Evolutionary conservation across 2,329 filamentous ascomycete genomes (phyloP).

Genomic region (Cordyceps fumosorosea): DNA sequence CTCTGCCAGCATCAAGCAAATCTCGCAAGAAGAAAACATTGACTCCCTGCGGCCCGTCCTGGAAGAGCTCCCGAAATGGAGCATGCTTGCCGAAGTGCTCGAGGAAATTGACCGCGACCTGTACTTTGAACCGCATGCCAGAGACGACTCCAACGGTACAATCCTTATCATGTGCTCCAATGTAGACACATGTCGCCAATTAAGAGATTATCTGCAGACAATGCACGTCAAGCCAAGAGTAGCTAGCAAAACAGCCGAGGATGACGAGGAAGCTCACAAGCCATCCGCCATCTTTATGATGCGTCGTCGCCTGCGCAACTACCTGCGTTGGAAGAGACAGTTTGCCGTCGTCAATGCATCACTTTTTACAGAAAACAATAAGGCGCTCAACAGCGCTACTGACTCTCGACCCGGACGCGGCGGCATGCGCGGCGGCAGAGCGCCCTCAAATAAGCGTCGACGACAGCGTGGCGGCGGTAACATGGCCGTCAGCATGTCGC

Average conservation of each 20-base stretch:
- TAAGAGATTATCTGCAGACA: conserved; percentile 84
- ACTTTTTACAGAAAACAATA: conserved; percentile 74
- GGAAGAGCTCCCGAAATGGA: conserved; percentile 95
- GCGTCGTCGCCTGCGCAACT: conserved; percentile 77
- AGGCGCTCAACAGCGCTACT: conserved; percentile 60
- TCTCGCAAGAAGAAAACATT: conserved; percentile 39
- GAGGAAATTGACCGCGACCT: conserved; percentile 89
- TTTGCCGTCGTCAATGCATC: conserved; percentile 79
- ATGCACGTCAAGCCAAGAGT: conserved; percentile 67
- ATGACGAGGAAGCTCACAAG: conserved; percentile 44
- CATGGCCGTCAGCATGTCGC: conserved; percentile 48
- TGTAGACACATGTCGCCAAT: conserved; percentile 74
- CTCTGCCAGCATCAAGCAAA: conserved; percentile 55
- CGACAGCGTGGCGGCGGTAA: conserved; percentile 73
- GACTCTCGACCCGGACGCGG: conserved; percentile 44
- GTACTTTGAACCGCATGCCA: conserved; percentile 70
- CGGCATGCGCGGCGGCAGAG: conserved; percentile 48
- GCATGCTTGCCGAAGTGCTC: conserved; percentile 77
- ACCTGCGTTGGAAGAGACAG: conserved; percentile 84
- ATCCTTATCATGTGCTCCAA: conserved; percentile 95
- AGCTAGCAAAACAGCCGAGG: conserved; percentile 32
- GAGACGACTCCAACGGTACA: conserved; percentile 82
- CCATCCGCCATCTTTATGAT: conserved; percentile 83
- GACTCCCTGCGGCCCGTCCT: conserved; percentile 71
- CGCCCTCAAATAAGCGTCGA: conserved; percentile 78